A percentile compares a stretch with the other conserved stretches of the same genome.
phyloP scores from a whole-genome alignment of 148 eudicot genomes.

The Nepenthes mirabilis region DNA sequence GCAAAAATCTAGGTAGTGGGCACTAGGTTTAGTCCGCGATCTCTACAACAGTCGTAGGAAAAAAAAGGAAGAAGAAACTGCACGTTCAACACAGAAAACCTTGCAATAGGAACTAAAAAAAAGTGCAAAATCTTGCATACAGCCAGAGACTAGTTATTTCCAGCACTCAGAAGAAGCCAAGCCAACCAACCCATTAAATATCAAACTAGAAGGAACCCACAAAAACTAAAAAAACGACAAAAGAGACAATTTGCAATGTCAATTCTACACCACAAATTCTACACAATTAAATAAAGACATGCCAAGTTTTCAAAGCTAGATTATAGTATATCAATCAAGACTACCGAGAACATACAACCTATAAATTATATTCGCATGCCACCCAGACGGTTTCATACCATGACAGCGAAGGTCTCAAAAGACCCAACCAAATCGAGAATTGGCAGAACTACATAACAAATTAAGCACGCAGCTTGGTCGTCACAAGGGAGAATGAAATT shows the following conservation, averaged over 20 bases:
- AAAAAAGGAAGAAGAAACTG: neutral
- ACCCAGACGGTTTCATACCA: neutral
- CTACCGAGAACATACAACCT: neutral
- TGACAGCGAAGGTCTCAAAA: neutral
- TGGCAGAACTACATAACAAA: neutral
- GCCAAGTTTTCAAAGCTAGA: neutral
- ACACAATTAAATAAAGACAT: neutral
- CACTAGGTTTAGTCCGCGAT: constrained; percentile 1
- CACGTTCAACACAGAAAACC: too few species aligned
- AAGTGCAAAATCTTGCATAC: too few species aligned
- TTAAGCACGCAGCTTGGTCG: neutral
- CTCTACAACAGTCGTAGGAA: neutral
- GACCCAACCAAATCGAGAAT: neutral
- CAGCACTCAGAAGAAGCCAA: too few species aligned
- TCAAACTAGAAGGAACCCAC: constrained; percentile 7
- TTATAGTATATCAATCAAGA: neutral
- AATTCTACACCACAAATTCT: constrained; percentile 11
- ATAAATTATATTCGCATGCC: neutral
- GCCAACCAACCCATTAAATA: neutral
- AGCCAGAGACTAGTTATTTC: too few species aligned
- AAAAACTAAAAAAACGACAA: neutral
- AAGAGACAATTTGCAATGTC: constrained; percentile 7
- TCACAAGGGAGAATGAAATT: neutral
- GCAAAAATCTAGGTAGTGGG: neutral
- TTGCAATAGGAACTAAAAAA: too few species aligned